Percentiles rank a stretch among this genome's conserved stretches.
Evolutionary conservation across 805 yeast species (phyloP).

Genomic region (Monosporozyma siamensis): DNA sequence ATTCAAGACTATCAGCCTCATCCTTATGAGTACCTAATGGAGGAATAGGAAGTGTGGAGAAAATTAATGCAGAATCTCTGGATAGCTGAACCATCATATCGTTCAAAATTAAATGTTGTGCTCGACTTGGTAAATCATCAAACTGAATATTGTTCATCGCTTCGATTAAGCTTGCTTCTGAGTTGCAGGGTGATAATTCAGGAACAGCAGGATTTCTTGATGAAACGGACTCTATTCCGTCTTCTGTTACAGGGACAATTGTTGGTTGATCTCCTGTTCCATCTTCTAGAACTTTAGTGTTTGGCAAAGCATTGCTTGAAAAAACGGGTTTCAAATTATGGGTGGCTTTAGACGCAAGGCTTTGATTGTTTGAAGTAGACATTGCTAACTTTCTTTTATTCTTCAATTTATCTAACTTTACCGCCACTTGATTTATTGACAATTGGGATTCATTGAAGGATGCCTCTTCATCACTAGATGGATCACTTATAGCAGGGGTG

Average conservation of each 20-base stretch:
- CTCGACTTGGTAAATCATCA: constrained; percentile 83
- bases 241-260: constrained; percentile 42
- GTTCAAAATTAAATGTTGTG: constrained; percentile 82
- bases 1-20: constrained; percentile 60
- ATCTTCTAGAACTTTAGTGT: constrained; percentile 55
- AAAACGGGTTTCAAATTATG: constrained; percentile 44
- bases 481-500: constrained; percentile 23
- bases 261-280: constrained; percentile 63
- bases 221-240: constrained; percentile 3
- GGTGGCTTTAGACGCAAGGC: constrained; percentile 2
- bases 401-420: constrained; percentile 5
- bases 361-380: neutral
- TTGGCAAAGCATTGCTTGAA: constrained; percentile 63
- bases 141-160: constrained; percentile 43
- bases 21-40: constrained; percentile 68
- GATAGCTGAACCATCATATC: constrained; percentile 71
- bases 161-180: constrained; percentile 27
- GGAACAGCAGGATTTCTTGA: constrained; percentile 14
- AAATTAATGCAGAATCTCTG: constrained; percentile 55
- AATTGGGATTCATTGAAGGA: constrained; percentile 11
- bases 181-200: constrained; percentile 27
- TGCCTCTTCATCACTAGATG: constrained; percentile 24
- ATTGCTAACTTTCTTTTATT: neutral
- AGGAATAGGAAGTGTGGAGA: constrained; percentile 88
- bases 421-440: constrained; percentile 8